These are phyloP conservation scores for Pharus latifolius DNA, from an alignment of 176 grass and related monocot species.

Conservation along the genomic window DNA sequence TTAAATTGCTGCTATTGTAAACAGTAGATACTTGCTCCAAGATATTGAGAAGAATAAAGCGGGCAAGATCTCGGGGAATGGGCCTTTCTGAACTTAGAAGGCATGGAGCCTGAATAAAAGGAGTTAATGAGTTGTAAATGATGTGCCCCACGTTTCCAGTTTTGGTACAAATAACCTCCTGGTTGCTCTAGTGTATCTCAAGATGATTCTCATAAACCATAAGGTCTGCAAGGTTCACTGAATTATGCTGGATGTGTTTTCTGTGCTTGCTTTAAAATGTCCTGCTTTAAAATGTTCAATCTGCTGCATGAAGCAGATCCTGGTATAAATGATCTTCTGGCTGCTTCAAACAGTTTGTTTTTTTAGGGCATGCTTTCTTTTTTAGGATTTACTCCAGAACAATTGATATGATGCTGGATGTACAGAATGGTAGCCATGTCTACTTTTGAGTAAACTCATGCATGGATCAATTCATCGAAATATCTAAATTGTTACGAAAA, in stretches of 20 bases:
- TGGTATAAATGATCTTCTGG: too few relatives aligned
- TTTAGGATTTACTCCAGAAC: neutral
- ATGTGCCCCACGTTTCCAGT: neutral
- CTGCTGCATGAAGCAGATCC: too few relatives aligned
- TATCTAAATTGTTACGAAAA: too few relatives aligned
- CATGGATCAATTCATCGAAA: too few relatives aligned
- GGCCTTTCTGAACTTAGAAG: neutral
- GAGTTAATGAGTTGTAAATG: slow-evolving; percentile 29
- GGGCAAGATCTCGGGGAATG: neutral
- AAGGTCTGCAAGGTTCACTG: neutral
- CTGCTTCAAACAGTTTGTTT: too few relatives aligned
- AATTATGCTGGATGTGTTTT: neutral
- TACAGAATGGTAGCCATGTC: neutral
- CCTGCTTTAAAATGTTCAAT: too few relatives aligned
- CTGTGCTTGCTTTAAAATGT: too few relatives aligned
- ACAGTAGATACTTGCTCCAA: neutral
- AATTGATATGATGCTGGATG: neutral
- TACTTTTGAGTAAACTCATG: neutral
- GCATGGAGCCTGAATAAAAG: neutral
- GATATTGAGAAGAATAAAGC: neutral
- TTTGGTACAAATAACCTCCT: neutral
- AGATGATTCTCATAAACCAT: neutral
- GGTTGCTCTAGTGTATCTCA: neutral
- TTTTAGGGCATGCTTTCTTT: too few relatives aligned
- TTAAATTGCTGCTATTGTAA: neutral